Conservation (phyloP, 768 basidiomycete species). For the Rossbeevera mucosa region DNA sequence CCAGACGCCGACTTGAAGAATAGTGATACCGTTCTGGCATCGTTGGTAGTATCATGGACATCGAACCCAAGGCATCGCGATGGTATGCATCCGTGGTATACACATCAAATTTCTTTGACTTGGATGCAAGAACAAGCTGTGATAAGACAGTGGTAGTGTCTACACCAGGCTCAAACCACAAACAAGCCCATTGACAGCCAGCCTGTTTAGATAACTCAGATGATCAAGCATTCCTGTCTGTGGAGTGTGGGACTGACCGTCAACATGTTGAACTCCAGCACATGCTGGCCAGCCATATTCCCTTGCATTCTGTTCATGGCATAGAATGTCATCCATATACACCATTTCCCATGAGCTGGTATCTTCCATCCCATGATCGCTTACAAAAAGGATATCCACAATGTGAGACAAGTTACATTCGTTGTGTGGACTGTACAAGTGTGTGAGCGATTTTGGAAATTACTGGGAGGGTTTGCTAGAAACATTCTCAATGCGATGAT, state of each 20-base stretch:
- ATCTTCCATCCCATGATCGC: slow-evolving; percentile 84
- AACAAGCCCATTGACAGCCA: slow-evolving; percentile 84
- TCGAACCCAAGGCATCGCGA: neutral
- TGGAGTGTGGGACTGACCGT: slow-evolving; percentile 8
- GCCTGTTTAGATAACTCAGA: slow-evolving; percentile 38
- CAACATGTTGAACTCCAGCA: slow-evolving; percentile 7
- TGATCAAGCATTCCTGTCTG: neutral
- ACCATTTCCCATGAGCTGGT: slow-evolving; percentile 70
- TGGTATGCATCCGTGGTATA: slow-evolving; percentile 15
- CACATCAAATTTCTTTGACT: slow-evolving; percentile 57
- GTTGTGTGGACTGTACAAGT: slow-evolving; percentile 41
- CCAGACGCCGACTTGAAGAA: slow-evolving; percentile 61
- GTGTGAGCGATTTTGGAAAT: slow-evolving; percentile 70
- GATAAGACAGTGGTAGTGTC: slow-evolving; percentile 54
- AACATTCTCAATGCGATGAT: slow-evolving; percentile 1
- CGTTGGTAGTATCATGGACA: neutral
- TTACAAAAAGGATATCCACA: slow-evolving; percentile 82
- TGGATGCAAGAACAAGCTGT: slow-evolving; percentile 46
- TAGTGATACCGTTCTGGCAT: slow-evolving; percentile 85
- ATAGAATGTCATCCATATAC: slow-evolving; percentile 53
- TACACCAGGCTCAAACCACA: slow-evolving; percentile 60
- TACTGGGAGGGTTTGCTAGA: slow-evolving; percentile 52
- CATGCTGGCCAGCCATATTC: slow-evolving; percentile 12
- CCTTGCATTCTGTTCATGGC: slow-evolving; percentile 5
- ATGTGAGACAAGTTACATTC: slow-evolving; percentile 73